Evolutionary conservation across 495 filamentous ascomycete species (phyloP), one percentile per base, ranked within the genome.

Genomic region (Cenococcum geophilum): DNA sequence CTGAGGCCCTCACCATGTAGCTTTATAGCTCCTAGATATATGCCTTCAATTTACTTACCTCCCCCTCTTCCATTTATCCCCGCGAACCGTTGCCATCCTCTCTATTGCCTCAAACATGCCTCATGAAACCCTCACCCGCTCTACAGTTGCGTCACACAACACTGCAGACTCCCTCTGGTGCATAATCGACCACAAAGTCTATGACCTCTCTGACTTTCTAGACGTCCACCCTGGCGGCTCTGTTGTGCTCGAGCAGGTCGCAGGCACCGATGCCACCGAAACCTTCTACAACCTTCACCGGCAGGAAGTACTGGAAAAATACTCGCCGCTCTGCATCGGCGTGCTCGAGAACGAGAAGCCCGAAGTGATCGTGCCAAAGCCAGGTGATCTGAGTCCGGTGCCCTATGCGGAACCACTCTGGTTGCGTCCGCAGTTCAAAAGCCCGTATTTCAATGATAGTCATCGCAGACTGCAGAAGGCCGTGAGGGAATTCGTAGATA

Each of bases 271-370:
- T 75, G 89, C 89, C 34, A 96, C 91, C 56, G 79, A 83, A 45
- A 89, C 87, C 60, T 97, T 95, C 79, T 93, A 96, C 73, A 92
- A 92, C 72, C 88, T 97, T 42, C 92, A 97, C 76, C 83, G 91
- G 0, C 91, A 93, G 51, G 92, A 96, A 75, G 91, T 93, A 1
- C 82, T 93, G 3, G 72, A 82, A 57, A 91, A 89, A 67, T 93
- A 93, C 79, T 70, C 73, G 4, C 76, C 81, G 64, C 80, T 93
- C n/a, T 86, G 81, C 74, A 82, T 93, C 62, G 90, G 90, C 63
- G 86, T 82, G 11, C 71, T 95, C 66, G 77, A 82, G 42, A 86
- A 86, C 63, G 88, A 95, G 74, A 85, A 80, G 58, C 82, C 89
- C 37, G 81, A 88, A 67, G 81, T 93, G 67, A 78, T 90, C 60